Base-by-base conservation (phyloP, 2,329 filamentous ascomycete genomes). In the Fusarium guadeloupense region DNA sequence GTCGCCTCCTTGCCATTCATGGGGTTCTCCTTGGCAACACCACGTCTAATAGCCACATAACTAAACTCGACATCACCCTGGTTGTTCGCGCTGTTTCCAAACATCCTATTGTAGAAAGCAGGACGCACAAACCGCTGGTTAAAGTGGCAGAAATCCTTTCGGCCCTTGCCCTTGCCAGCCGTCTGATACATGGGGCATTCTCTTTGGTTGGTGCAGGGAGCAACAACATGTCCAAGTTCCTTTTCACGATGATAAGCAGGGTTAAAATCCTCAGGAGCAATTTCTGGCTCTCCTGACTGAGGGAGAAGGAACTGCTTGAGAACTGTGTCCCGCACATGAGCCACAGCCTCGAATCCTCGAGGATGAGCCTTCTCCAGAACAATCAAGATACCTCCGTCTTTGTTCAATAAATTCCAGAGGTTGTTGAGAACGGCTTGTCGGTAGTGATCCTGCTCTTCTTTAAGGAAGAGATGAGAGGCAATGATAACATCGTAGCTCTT, bases 81-180 rank as follows among this genome's bases (percentile, higher is more conserved):
- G 73, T 96, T 97, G 62, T 85, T 85, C 67, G 88, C 84, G 7
- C 80, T 80, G 20, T 85, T 87, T 16, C 86, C 85, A 17, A 96
- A 79, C 40, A 98, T 83, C 40, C 84, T 84, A 72, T 96, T 92
- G 50, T 97, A 82, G 74, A 93, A 97, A 0, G 81, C 79, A 1
- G 95, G 95, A 0, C 93, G 87, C 44, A 93, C 89, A 72, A 92
- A 98, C 40, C 95, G 87, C 77, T 99, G 95, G 60, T 83, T 85
- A 75, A 99, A 98, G 74, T 90, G 91, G 75, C 95, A 99, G 72
- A 89, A 95, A 71, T 98, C 93, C 69, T 93, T 93, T 50, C 94
- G 86, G 6, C 93, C 92, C 23, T 79, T 79, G 48, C 85, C 87
- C 48, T 89, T 81, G 0, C 93, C 92, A 1, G 89, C 83, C 1